Evolutionary conservation across 2,329 filamentous ascomycete genomes (phyloP), one percentile per base, ranked within the genome.

Genomic region (Microdochium nivale): DNA sequence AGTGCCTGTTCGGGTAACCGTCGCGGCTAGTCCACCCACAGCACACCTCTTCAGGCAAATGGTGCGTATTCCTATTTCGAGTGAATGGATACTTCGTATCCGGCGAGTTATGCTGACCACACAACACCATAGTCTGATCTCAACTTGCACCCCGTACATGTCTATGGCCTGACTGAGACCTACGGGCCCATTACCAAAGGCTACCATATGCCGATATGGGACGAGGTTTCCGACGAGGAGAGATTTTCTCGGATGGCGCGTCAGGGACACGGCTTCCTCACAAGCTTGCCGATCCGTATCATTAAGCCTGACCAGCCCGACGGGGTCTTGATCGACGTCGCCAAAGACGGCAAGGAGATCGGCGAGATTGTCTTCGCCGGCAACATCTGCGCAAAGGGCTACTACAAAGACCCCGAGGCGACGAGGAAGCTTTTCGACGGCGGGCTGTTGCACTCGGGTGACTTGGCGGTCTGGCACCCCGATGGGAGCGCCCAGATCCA

Each of bases 111-210:
- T 25, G 14, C 43, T 35, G n/a, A 54, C 30, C 50, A 7, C 5
- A 44, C 30, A 50, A 51, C 33, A 48, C 33, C 44, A 4, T 27
- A 60, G 58, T 70, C 62, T 1, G 59, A 72, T 3, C 73, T 97
- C 8, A 99, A 99, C 64, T 78, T 99, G 8, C 79, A 86, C 23
- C 94, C 94, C 0, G 89, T 96, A 1, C 94, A 99, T 65, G 90
- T 95, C 8, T 99, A 99, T 66, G 94, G 94, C 37, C 68, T 87
- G 70, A 86, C 83, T 1, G 80, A 97, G 71, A 97, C 92, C 0
- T 97, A 97, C 62, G 94, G 94, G 0, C 94, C 94, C 10, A 92
- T 96, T 54, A 97, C 91, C 1, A 96, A 95, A 67, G 90, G 91
- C 10, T 99, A 99, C 62, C 77, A 86, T 52, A 79, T 97, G 70